phyloP scores from a whole-genome alignment of 495 filamentous ascomycete species.

The Elaphomyces granulatus region DNA sequence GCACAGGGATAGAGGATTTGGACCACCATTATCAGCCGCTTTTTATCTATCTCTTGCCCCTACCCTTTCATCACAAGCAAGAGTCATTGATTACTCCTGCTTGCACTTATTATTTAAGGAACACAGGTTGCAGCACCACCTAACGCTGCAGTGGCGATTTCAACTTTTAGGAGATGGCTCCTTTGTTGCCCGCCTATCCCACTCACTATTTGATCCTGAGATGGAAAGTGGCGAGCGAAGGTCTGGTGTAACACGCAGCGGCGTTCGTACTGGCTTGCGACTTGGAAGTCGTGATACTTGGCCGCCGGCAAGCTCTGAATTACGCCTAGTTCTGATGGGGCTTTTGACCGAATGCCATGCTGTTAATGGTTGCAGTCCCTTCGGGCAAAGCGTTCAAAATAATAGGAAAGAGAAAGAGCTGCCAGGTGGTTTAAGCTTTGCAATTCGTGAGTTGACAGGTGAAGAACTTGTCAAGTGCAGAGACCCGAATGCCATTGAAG shows the following conservation, averaged over 20 bases:
- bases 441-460: conserved; percentile 62
- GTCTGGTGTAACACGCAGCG: conserved; percentile 48
- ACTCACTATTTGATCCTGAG: conserved; percentile 79
- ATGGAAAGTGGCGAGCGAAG: conserved; percentile 63
- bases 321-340: conserved; percentile 77
- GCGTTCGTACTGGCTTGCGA: conserved; percentile 65
- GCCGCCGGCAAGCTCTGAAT: conserved; percentile 87
- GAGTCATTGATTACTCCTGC: conserved; percentile 59
- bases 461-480: conserved; percentile 66
- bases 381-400: background rate
- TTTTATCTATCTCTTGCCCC: conserved; percentile 65
- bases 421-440: conserved; percentile 73
- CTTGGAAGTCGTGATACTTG: conserved; percentile 63
- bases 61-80: conserved; percentile 56
- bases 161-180: conserved; percentile 74
- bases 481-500: conserved; percentile 65
- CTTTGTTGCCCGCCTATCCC: conserved; percentile 61
- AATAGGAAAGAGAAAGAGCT: conserved; percentile 36
- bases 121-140: conserved; percentile 58
- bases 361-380: conserved; percentile 6
- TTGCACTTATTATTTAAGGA: conserved; percentile 67
- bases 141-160: conserved; percentile 62
- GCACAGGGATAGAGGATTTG: conserved; percentile 25
- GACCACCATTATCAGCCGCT: conserved; percentile 56
- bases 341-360: conserved; percentile 64